These are phyloP conservation scores for Trypanosoma avium DNA, from an alignment of 208 protist species.

Conservation along the genomic window DNA sequence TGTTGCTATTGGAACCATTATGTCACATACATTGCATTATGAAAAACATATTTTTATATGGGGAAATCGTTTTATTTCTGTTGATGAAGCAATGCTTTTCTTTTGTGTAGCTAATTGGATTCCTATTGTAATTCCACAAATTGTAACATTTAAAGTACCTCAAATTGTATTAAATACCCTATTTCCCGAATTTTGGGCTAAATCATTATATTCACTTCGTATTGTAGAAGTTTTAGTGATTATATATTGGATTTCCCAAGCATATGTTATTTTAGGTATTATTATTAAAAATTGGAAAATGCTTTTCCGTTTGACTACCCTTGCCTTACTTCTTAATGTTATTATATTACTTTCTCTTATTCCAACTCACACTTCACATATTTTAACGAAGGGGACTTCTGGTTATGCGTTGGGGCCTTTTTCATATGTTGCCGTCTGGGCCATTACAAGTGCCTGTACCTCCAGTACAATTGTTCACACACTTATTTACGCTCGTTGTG, in stretches of 20 bases:
- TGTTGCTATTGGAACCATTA: constrained; percentile 65
- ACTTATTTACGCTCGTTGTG: constrained; percentile 73
- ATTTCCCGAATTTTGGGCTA: constrained; percentile 22
- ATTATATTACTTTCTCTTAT: constrained; percentile 54
- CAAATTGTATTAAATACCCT: constrained; percentile 20
- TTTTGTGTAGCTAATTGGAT: constrained; percentile 79
- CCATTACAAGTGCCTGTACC: constrained; percentile 71
- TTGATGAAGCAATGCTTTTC: constrained; percentile 91
- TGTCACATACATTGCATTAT: constrained; percentile 86
- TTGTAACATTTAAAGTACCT: constrained; percentile 40
- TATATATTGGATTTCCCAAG: constrained; percentile 62
- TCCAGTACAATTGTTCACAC: constrained; percentile 81
- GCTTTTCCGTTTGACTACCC: constrained; percentile 62
- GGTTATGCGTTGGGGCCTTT: constrained; percentile 64
- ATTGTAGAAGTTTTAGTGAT: constrained; percentile 60
- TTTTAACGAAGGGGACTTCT: constrained; percentile 23
- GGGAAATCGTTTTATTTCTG: constrained; percentile 82
- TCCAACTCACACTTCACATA: constrained; percentile 41
- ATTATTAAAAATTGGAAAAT: constrained; percentile 44
- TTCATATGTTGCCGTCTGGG: constrained; percentile 81
- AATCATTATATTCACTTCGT: constrained; percentile 19
- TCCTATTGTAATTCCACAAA: constrained; percentile 48
- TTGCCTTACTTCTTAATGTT: constrained; percentile 57
- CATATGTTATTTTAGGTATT: constrained; percentile 54
- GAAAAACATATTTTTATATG: constrained; percentile 84